These are phyloP conservation scores for Copromyces sp. DNA, from an alignment of 495 filamentous ascomycete genomes.

Conservation along the genomic window DNA sequence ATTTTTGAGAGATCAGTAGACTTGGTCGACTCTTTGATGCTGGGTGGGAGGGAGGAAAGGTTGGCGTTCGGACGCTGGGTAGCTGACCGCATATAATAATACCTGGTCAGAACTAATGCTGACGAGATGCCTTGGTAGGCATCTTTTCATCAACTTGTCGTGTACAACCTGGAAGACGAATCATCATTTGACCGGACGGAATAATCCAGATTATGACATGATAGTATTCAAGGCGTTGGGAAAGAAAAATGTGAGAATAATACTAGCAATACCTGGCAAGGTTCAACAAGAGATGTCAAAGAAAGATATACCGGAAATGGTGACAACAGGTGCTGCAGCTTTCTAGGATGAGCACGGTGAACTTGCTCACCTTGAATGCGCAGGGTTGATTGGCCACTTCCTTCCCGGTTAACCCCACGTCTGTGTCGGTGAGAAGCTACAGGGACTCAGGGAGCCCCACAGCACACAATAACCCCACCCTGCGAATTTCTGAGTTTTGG, in stretches of 20 bases:
- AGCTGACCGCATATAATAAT: background rate
- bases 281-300: background rate
- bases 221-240: background rate
- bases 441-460: slow-evolving; percentile 11
- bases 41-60: background rate
- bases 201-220: background rate
- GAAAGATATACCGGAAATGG: background rate
- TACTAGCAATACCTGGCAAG: background rate
- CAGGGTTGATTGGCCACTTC: background rate
- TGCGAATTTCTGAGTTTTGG: slow-evolving; percentile 17
- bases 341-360: background rate
- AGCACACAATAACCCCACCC: slow-evolving; percentile 19
- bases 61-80: background rate
- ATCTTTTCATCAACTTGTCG: background rate
- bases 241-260: background rate
- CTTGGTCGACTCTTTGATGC: background rate
- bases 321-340: background rate
- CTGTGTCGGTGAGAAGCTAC: background rate
- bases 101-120: background rate
- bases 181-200: background rate
- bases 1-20: background rate
- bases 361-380: background rate
- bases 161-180: background rate
- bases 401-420: background rate
- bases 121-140: background rate